Evolutionary conservation across 2,329 filamentous ascomycete genomes (phyloP), one percentile per base, ranked within the genome.

Genomic region (Acephala macrosclerotiorum): DNA sequence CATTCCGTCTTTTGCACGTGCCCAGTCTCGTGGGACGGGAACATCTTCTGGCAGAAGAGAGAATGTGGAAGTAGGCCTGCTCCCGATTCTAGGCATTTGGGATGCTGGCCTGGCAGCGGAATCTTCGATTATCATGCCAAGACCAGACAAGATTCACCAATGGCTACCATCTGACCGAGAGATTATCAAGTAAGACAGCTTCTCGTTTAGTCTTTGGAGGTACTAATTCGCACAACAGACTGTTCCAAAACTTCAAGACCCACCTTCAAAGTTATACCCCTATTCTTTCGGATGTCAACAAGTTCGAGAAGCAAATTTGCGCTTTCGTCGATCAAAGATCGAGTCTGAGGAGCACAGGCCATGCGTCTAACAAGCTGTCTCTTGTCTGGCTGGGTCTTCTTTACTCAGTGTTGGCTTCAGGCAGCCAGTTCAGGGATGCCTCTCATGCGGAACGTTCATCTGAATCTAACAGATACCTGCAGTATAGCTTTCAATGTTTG

Each of bases 401-500:
- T 5, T 42, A 42, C 16, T 16, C 40, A 2, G 18, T 42, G 18
- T 18, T 42, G 18, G 35, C n/a, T 57, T 35, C 49, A 47, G 58
- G 38, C 20, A 49, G 12, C 42, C 18, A 63, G 16, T 47, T 57
- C 33, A 36, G 7, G 35, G 29, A 40, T 20, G 20, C 16, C 33
- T 33, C 63, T 35, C 40, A 22, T 25, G 20, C n/a, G 26, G 8
- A 57, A 12, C 36, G 35, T 22, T 53, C n/a, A 55, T 42, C 35
- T 20, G 40, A 57, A 26, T 40, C 60, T 22, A 38, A 88, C 86
- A 72, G 11, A 38, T 35, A 26, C 26, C 35, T 49, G 6, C 58
- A 22, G 9, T 26, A 60, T 20, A 45, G 35, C 77, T 88, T 89
- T 72, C 86, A 89, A 72, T 89, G 89, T 63, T 78, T 89, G 2